Evolutionary conservation across 768 basidiomycete species (phyloP).

Genomic region (Boletus rubroflammeus): DNA sequence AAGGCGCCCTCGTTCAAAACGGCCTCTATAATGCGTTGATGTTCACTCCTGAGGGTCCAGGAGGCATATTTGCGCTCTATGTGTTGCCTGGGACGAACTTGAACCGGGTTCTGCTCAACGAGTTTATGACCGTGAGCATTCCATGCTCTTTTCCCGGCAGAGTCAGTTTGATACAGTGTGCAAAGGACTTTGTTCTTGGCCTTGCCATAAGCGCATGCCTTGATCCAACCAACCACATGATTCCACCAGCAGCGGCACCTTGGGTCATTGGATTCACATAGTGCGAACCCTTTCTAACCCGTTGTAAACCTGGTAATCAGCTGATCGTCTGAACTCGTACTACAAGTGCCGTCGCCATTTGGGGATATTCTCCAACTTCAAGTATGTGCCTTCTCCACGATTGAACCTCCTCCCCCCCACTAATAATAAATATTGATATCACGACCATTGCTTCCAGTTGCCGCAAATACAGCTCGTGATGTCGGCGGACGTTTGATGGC

Average conservation of each 20-base stretch:
- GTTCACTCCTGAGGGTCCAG: slow-evolving; percentile 36
- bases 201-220: slow-evolving; percentile 23
- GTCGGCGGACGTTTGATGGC: slow-evolving; percentile 60
- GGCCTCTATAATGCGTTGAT: slow-evolving; percentile 30
- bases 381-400: slow-evolving; percentile 29
- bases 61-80: slow-evolving; percentile 39
- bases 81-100: slow-evolving; percentile 31
- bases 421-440: not conserved
- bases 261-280: slow-evolving; percentile 57
- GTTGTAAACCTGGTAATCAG: not conserved
- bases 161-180: not conserved
- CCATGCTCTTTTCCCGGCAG: not conserved
- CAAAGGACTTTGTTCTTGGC: slow-evolving; percentile 20
- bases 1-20: slow-evolving; percentile 28
- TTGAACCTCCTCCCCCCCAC: not conserved
- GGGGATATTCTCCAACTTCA: slow-evolving; percentile 54
- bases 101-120: slow-evolving; percentile 35
- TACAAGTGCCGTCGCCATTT: slow-evolving; percentile 51
- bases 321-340: slow-evolving; percentile 1
- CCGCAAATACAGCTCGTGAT: slow-evolving; percentile 67
- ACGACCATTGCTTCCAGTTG: slow-evolving; percentile 34
- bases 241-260: slow-evolving; percentile 51
- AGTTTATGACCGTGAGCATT: slow-evolving; percentile 34
- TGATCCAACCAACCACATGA: slow-evolving; percentile 54
- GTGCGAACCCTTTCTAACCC: slow-evolving; percentile 34